Percentiles rank a stretch among this genome's conserved stretches.
Conservation (phyloP, 805 yeast genomes). For the Saccharomycopsis babjevae region DNA sequence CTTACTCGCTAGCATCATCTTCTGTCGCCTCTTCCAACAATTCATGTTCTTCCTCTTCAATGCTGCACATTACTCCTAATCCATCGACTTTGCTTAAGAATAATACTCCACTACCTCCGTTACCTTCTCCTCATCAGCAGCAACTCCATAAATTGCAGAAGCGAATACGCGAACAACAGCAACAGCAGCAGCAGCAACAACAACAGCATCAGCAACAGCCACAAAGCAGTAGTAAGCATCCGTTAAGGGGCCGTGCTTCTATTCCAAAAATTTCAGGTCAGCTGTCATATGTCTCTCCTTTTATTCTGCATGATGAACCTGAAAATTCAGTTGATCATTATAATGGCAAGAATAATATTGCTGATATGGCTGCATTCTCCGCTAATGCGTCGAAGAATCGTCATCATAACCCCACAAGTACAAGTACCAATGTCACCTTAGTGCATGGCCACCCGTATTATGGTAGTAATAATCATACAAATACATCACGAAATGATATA, state of each 20-base stretch:
- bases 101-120: conserved; percentile 6
- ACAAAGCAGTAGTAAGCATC: not conserved
- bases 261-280: conserved; percentile 8
- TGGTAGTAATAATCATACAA: not conserved
- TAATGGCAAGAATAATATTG: not conserved
- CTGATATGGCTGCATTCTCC: not conserved
- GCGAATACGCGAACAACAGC: conserved; percentile 5
- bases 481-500: not conserved
- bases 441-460: not conserved
- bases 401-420: not conserved
- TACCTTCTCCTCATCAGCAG: conserved; percentile 10
- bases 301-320: not conserved
- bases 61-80: not conserved
- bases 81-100: not conserved
- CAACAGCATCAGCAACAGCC: conserved; percentile 21
- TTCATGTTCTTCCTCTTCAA: not conserved
- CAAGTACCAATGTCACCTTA: not conserved
- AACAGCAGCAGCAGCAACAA: conserved; percentile 11
- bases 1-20: not conserved
- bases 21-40: not conserved
- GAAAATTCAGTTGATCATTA: not conserved
- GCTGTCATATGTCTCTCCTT: not conserved
- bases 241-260: not conserved
- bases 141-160: conserved; percentile 4
- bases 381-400: not conserved